A percentile compares a stretch with the other conserved stretches of the same genome.
Evolutionary conservation across 495 filamentous ascomycete genomes (phyloP).

Genomic region (Elaphomyces granulatus): DNA sequence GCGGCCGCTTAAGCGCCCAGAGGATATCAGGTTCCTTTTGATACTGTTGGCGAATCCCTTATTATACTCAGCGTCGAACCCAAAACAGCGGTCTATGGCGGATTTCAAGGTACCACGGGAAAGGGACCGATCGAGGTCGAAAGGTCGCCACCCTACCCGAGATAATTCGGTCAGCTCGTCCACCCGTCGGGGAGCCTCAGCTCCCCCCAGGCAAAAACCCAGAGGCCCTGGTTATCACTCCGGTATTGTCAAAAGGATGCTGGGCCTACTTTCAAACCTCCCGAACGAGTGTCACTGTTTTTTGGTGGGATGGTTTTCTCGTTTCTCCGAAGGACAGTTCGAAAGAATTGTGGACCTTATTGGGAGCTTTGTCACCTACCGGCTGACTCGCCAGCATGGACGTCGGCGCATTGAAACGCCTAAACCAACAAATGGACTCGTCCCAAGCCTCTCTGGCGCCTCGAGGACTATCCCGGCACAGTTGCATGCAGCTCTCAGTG

Average conservation of each 20-base stretch:
- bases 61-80: conserved; percentile 22
- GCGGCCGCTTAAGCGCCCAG: conserved; percentile 49
- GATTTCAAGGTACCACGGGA: neutral
- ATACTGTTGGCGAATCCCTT: conserved; percentile 74
- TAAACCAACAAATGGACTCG: conserved; percentile 44
- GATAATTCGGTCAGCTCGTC: conserved; percentile 9
- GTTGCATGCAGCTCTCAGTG: conserved; percentile 64
- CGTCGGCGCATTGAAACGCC: conserved; percentile 44
- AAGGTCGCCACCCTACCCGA: neutral
- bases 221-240: conserved; percentile 47
- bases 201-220: conserved; percentile 8
- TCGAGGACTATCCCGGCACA: conserved; percentile 49
- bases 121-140: neutral
- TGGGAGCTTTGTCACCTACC: conserved; percentile 68
- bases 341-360: conserved; percentile 60
- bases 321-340: conserved; percentile 54
- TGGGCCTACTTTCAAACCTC: conserved; percentile 67
- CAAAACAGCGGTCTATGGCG: conserved; percentile 4
- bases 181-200: conserved; percentile 11
- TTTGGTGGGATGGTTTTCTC: conserved; percentile 74
- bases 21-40: conserved; percentile 68
- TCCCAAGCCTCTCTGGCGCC: conserved; percentile 53
- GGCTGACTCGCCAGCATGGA: conserved; percentile 58
- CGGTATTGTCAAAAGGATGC: conserved; percentile 74
- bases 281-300: conserved; percentile 65